Percentiles rank a stretch among this genome's conserved stretches.
Evolutionary conservation across 257 asterid genomes (phyloP).

Genomic region (Eucommia ulmoides): DNA sequence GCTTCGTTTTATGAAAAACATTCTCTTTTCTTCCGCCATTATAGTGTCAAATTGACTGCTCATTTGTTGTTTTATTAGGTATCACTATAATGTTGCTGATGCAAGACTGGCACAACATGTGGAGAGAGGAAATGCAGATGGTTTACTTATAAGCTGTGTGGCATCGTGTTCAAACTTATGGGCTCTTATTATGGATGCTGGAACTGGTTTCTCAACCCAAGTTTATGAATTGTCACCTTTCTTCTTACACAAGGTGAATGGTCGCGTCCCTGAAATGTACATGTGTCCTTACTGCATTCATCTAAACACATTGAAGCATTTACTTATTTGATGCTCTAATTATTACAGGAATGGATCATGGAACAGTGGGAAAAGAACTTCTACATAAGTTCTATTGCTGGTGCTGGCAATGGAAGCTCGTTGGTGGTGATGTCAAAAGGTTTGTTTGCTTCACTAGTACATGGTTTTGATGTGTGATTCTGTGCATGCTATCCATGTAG

Average conservation of each 20-base stretch:
- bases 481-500: neutral
- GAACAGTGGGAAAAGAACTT: conserved; percentile 42
- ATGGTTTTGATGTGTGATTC: neutral
- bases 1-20: too few species aligned
- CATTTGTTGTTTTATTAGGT: too few species aligned
- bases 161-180: conserved; percentile 39
- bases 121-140: conserved; percentile 30
- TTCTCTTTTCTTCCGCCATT: too few species aligned
- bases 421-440: conserved; percentile 45
- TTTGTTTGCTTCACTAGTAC: conserved; percentile 5
- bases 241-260: conserved; percentile 31
- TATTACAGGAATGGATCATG: too few species aligned
- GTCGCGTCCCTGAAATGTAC: neutral
- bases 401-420: conserved; percentile 29
- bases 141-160: conserved; percentile 31
- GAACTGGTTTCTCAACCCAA: conserved; percentile 29
- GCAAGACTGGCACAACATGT: conserved; percentile 32
- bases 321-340: conserved; percentile 2
- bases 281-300: neutral
- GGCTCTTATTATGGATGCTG: conserved; percentile 44
- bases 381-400: conserved; percentile 35
- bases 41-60: too few species aligned
- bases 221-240: conserved; percentile 28
- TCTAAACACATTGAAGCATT: neutral
- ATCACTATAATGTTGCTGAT: conserved; percentile 36